Evolutionary conservation across 2,329 filamentous ascomycete genomes (phyloP).

Genomic region (Claviceps arundinis): DNA sequence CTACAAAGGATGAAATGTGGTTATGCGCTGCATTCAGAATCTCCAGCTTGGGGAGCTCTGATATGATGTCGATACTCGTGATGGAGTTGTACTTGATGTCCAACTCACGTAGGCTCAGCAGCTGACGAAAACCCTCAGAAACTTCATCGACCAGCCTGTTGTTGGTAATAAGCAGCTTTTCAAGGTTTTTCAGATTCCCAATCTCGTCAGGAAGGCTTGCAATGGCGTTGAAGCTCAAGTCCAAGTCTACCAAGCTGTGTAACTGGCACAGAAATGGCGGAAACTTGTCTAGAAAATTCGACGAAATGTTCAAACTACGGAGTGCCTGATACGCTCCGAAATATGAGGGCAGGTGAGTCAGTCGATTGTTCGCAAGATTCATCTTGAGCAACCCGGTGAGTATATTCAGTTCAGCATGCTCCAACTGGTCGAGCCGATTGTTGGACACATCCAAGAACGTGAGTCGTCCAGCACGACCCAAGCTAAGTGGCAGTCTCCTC

Average conservation of each 20-base stretch:
- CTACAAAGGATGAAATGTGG: constrained; percentile 76
- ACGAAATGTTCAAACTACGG: constrained; percentile 80
- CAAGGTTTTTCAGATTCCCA: constrained; percentile 63
- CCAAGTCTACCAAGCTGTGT: constrained; percentile 74
- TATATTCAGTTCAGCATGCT: constrained; percentile 67
- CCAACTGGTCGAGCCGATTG: constrained; percentile 77
- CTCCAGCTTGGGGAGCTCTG: constrained; percentile 73
- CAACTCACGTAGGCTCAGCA: constrained; percentile 72
- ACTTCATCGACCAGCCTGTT: constrained; percentile 72
- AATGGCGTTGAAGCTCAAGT: constrained; percentile 94
- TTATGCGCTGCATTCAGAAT: constrained; percentile 88
- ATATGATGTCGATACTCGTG: constrained; percentile 75
- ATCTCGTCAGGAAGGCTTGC: constrained; percentile 63
- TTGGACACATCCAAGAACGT: constrained; percentile 92
- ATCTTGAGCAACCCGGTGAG: constrained; percentile 71
- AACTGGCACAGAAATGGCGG: constrained; percentile 76
- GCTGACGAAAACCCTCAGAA: constrained; percentile 56
- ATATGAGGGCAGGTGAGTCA: constrained; percentile 65
- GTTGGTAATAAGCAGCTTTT: constrained; percentile 90
- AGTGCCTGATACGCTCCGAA: constrained; percentile 71
- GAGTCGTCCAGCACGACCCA: constrained; percentile 66
- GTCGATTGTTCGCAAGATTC: constrained; percentile 84
- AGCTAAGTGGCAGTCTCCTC: constrained; percentile 67
- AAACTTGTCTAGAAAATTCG: constrained; percentile 78
- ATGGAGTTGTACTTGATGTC: constrained; percentile 92